A percentile compares a stretch with the other conserved stretches of the same genome.
These are phyloP conservation scores for Colletotrichum paranaense DNA, from an alignment of 2,329 filamentous ascomycete species.

Conservation along the genomic window DNA sequence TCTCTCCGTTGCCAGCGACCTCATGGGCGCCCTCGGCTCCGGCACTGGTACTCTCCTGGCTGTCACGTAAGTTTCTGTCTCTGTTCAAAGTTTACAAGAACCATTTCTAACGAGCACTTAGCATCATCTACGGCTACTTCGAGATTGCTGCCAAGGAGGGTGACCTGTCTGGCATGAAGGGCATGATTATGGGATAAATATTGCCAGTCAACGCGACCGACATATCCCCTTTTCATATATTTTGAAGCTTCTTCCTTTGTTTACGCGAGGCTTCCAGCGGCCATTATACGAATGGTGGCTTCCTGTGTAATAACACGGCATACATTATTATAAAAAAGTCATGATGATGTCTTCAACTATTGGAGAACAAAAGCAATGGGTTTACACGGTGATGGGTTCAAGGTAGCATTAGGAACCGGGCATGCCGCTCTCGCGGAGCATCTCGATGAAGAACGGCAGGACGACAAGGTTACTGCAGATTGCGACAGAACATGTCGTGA, in stretches of 20 bases:
- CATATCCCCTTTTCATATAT: conserved; percentile 26
- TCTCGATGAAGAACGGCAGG: not conserved
- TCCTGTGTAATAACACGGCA: conserved; percentile 36
- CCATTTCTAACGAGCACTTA: conserved; percentile 56
- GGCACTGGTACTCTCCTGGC: conserved; percentile 98
- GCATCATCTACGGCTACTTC: conserved; percentile 99
- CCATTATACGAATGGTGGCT: conserved; percentile 11
- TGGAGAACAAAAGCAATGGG: conserved; percentile 33
- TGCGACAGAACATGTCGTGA: not conserved
- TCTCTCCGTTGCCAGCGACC: conserved; percentile 93
- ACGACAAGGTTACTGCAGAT: not conserved
- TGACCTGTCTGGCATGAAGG: conserved; percentile 86
- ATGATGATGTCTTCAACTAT: not conserved
- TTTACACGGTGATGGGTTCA: conserved; percentile 17
- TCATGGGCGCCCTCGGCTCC: conserved; percentile 94
- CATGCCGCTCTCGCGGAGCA: not conserved
- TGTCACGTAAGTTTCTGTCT: conserved; percentile 82
- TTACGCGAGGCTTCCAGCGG: conserved; percentile 30
- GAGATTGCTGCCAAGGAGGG: conserved; percentile 99
- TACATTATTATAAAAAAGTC: conserved; percentile 33
- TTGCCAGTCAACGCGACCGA: conserved; percentile 31
- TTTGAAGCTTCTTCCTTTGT: conserved; percentile 34
- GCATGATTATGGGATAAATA: conserved; percentile 77
- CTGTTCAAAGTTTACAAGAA: not conserved
- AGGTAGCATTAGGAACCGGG: conserved; percentile 16